phyloP scores from a whole-genome alignment of 23 red algal genomes.

The Gracilaria domingensis region DNA sequence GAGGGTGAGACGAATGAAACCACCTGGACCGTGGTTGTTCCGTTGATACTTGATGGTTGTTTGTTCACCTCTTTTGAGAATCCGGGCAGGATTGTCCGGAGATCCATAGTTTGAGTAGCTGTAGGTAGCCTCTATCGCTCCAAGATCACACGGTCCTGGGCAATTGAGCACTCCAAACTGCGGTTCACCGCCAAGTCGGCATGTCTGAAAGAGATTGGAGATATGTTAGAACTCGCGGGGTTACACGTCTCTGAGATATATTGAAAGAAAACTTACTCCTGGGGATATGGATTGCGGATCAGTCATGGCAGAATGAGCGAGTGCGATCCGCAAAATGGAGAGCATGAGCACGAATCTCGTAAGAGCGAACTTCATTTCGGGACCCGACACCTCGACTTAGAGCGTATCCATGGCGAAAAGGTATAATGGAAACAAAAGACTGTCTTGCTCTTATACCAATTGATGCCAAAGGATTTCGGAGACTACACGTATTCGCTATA shows the following conservation, averaged over 20 bases:
- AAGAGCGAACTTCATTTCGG: neutral
- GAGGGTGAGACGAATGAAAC: slow-evolving; percentile 70
- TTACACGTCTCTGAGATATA: neutral
- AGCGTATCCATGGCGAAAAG: neutral
- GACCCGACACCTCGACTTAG: neutral
- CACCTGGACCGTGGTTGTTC: slow-evolving; percentile 74
- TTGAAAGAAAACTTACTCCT: slow-evolving; percentile 22
- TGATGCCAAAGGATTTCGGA: too few relatives aligned
- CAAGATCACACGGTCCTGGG: slow-evolving; percentile 51
- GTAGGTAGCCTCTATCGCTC: slow-evolving; percentile 21
- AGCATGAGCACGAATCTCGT: neutral
- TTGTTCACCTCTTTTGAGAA: slow-evolving; percentile 26
- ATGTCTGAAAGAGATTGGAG: slow-evolving; percentile 2
- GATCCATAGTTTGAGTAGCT: slow-evolving; percentile 48
- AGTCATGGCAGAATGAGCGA: slow-evolving; percentile 59
- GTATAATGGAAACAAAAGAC: too few relatives aligned
- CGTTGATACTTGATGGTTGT: slow-evolving; percentile 56
- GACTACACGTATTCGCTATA: too few relatives aligned
- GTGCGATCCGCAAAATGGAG: neutral
- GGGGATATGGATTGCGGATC: slow-evolving; percentile 56
- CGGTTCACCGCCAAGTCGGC: slow-evolving; percentile 61
- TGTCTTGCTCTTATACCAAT: neutral
- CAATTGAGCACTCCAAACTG: slow-evolving; percentile 57
- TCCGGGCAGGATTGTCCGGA: slow-evolving; percentile 29
- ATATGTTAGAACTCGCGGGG: neutral